phyloP scores from a whole-genome alignment of 139 green algal genomes.

The Chlorella ohadii region DNA sequence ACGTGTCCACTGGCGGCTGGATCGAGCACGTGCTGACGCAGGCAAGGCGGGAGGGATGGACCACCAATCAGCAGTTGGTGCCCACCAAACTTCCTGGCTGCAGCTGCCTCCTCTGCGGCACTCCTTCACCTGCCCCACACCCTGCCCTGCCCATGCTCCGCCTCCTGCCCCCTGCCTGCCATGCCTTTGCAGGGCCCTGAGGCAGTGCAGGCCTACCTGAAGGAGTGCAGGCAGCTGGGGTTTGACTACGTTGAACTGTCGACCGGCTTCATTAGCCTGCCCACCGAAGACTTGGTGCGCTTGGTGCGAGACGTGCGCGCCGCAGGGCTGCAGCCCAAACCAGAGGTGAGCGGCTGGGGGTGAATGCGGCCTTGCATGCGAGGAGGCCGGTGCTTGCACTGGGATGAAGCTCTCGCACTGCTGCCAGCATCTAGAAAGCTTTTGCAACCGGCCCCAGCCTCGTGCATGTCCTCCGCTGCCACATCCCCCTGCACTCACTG shows the following conservation, averaged over 20 bases:
- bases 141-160: too few relatives aligned
- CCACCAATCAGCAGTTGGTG: too few relatives aligned
- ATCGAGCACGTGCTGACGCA: slow-evolving; percentile 10
- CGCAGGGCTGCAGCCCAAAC: slow-evolving; percentile 53
- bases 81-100: too few relatives aligned
- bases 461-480: too few relatives aligned
- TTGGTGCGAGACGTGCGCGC: slow-evolving; percentile 59
- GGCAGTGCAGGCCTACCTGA: slow-evolving; percentile 18
- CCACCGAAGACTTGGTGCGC: slow-evolving; percentile 19
- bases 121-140: too few relatives aligned
- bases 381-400: too few relatives aligned
- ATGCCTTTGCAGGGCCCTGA: neutral
- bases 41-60: neutral
- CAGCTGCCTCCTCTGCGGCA: too few relatives aligned
- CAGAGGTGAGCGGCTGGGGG: neutral
- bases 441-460: too few relatives aligned
- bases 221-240: slow-evolving; percentile 13
- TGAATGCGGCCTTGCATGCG: too few relatives aligned
- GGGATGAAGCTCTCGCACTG: too few relatives aligned
- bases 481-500: neutral
- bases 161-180: too few relatives aligned
- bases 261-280: slow-evolving; percentile 45
- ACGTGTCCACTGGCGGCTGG: slow-evolving; percentile 20
- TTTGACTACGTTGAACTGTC: slow-evolving; percentile 51
- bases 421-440: too few relatives aligned